Evolutionary conservation across 805 yeast genomes (phyloP), one percentile per base, ranked within the genome.

Genomic region (Phaffomyces opuntiae): DNA sequence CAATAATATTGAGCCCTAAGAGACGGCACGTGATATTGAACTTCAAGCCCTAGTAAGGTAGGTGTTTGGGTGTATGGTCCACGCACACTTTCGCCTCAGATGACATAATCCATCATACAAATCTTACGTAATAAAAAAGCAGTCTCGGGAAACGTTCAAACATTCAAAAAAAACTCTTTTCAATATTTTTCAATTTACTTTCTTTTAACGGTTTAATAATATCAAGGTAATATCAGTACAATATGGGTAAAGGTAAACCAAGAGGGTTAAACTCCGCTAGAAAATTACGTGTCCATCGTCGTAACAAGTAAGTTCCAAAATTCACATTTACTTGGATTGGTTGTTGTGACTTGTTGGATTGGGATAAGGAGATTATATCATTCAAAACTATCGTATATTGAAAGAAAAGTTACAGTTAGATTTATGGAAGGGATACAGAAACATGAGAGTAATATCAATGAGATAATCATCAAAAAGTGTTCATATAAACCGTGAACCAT

Each of bases 261-360:
- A 88, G 99, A 87, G 99, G 99, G 75, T 80, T 93, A 76, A 91
- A 93, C 88, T 85, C 99, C 73, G 99, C 99, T 72, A 88, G 99
- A 86, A 93, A 93, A 83, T 87, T 93, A 78, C 90, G 99, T 85
- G 89, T 84, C 76, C 95, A 87, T 90, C 90, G 99, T 78, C 91
- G 98, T 78, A 90, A 90, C 86, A 93, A 93, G 77, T 71, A 68
- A 70, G 76, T 72, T 56, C 42, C 29, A 37, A n/a, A n/a, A n/a
- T 34, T 35, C 24, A 21, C 24, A 21, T 21, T 21, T 6, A 21
- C 24, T 21, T 21, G 24, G 7, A 21, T 21, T 21, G 7, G 24
- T 21, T 21, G 24, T 21, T 21, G 24, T 21, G 24, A 21, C 24
- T 21, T 21, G 24, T 21, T 21, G 5, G 24, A 21, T 21, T 21